These are phyloP conservation scores for Colletotrichum lini DNA, from an alignment of 2,329 filamentous ascomycete species.

Conservation along the genomic window DNA sequence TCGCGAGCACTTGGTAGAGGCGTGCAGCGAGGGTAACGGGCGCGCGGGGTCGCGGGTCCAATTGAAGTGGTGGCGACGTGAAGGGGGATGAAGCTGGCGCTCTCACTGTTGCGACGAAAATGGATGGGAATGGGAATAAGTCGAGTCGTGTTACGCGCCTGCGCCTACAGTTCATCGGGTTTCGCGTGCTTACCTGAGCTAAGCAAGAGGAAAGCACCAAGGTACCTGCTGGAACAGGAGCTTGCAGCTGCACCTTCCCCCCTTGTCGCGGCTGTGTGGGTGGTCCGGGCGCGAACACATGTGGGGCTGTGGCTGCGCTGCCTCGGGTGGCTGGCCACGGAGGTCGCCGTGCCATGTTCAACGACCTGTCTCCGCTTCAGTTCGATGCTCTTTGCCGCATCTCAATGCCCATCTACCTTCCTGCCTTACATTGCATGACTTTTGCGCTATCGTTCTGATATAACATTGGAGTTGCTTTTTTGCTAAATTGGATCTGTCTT, in stretches of 20 bases:
- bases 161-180: constrained; percentile 41
- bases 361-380: constrained; percentile 30
- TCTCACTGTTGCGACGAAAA: constrained; percentile 40
- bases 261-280: constrained; percentile 32
- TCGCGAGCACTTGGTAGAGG: constrained; percentile 8
- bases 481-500: too few relatives aligned
- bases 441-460: neutral
- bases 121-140: constrained; percentile 35
- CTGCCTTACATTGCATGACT: neutral
- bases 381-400: neutral
- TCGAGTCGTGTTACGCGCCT: constrained; percentile 41
- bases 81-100: constrained; percentile 23
- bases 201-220: constrained; percentile 18
- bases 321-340: constrained; percentile 37
- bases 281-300: constrained; percentile 27
- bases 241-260: constrained; percentile 29
- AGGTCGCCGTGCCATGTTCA: constrained; percentile 25
- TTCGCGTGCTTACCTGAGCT: constrained; percentile 43
- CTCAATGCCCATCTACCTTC: neutral
- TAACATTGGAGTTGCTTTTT: rapidly evolving
- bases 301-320: constrained; percentile 21
- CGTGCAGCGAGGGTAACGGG: neutral
- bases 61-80: constrained; percentile 36
- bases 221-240: constrained; percentile 9
- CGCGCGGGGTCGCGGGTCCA: constrained; percentile 20